phyloP scores from a whole-genome alignment of 352 stramenopile species.

The Pythium brassicae region DNA sequence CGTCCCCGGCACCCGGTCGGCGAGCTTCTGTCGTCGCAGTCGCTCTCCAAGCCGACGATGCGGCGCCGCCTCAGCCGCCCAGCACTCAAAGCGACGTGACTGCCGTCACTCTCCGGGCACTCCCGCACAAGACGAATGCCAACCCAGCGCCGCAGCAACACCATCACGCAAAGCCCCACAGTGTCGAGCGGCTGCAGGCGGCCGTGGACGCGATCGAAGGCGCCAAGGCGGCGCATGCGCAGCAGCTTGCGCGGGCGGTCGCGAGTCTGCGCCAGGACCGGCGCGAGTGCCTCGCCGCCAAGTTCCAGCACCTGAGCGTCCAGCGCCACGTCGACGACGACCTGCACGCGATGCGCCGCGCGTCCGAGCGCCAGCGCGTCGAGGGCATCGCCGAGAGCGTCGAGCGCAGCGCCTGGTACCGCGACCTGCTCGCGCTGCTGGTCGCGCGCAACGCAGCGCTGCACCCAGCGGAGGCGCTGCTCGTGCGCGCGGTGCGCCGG shows the following conservation, averaged over 20 bases:
- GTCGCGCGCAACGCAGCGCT: conserved; percentile 29
- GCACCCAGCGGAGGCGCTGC: conserved; percentile 49
- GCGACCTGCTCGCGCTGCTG: conserved; percentile 42
- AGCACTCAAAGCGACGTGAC: neutral
- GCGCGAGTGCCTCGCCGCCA: conserved; percentile 42
- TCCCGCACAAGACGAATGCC: neutral
- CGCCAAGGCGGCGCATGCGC: conserved; percentile 32
- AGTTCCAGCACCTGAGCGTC: conserved; percentile 43
- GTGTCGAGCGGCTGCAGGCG: conserved; percentile 49
- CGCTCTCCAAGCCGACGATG: neutral
- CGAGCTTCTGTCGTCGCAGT: conserved; percentile 1
- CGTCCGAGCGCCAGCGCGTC: conserved; percentile 36
- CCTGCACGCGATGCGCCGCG: conserved; percentile 43
- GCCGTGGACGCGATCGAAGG: conserved; percentile 41
- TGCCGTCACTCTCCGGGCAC: neutral
- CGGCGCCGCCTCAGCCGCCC: neutral
- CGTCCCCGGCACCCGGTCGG: neutral
- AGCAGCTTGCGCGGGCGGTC: conserved; percentile 33
- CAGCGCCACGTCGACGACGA: conserved; percentile 32
- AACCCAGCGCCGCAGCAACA: neutral
- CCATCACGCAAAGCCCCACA: conserved; percentile 24
- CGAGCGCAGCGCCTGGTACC: conserved; percentile 41
- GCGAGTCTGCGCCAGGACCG: conserved; percentile 45
- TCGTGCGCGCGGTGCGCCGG: conserved; percentile 44
- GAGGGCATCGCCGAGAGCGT: conserved; percentile 22